Percentiles rank a stretch among this genome's conserved stretches.
phyloP scores from a whole-genome alignment of 2,329 filamentous ascomycete genomes.

The Anthostomella pinea region DNA sequence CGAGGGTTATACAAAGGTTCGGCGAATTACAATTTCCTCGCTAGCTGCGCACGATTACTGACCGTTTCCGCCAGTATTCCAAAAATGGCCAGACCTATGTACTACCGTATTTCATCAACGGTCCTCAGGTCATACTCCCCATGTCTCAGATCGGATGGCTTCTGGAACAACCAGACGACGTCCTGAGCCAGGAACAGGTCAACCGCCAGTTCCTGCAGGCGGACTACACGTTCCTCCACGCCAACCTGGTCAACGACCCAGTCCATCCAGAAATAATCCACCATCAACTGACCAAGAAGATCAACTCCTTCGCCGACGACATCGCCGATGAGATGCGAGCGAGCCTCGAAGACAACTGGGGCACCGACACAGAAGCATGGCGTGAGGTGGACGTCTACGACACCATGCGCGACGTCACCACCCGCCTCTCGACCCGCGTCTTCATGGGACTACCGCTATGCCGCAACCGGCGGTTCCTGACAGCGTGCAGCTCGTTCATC shows the following conservation, averaged over 20 bases:
- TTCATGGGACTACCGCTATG: conserved; percentile 32
- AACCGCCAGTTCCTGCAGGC: conserved; percentile 35
- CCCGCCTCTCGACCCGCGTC: conserved; percentile 31
- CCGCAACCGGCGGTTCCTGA: conserved; percentile 24
- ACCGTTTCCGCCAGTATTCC: conserved; percentile 25
- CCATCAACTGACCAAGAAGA: conserved; percentile 31
- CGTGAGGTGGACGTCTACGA: conserved; percentile 34
- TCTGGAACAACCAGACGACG: conserved; percentile 29
- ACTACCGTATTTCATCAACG: conserved; percentile 32
- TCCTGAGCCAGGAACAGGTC: conserved; percentile 32
- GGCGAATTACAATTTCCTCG: background rate
- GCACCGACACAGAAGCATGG: conserved; percentile 28
- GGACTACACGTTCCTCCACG: conserved; percentile 33
- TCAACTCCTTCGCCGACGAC: conserved; percentile 27
- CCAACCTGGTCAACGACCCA: conserved; percentile 28
- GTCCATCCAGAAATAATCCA: conserved; percentile 32
- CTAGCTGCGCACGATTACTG: background rate
- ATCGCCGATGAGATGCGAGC: conserved; percentile 31
- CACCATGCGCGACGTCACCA: conserved; percentile 29
- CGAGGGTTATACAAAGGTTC: conserved; percentile 30
- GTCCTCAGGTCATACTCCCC: conserved; percentile 33
- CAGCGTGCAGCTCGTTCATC: conserved; percentile 32
- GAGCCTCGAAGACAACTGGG: conserved; percentile 30
- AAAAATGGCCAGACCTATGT: conserved; percentile 28
- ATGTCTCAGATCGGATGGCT: conserved; percentile 30